phyloP scores from a whole-genome alignment of 1,284 basidiomycete genomes.

The Dichomitus squalens region DNA sequence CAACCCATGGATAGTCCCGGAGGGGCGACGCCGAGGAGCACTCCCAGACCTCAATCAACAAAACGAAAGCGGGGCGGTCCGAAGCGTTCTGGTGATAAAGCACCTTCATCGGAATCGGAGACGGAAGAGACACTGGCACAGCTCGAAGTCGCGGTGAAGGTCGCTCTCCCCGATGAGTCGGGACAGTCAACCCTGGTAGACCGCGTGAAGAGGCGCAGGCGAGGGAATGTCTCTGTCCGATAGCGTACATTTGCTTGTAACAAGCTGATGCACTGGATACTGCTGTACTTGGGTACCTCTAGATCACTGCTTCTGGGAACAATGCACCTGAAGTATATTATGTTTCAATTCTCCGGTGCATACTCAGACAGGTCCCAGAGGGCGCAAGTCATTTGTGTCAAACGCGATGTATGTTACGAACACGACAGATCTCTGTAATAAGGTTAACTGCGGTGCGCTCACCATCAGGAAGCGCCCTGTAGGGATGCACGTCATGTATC shows the following conservation, averaged over 20 bases:
- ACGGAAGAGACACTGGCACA: conserved; percentile 1
- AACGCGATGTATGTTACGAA: no score
- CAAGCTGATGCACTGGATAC: no score
- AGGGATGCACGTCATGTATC: conserved; percentile 4
- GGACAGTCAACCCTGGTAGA: conserved; percentile 31
- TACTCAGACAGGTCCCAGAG: no score
- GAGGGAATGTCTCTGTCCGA: conserved; percentile 6
- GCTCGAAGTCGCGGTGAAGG: conserved; percentile 1
- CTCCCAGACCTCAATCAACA: conserved; percentile 1
- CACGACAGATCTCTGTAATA: no score
- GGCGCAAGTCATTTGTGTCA: no score
- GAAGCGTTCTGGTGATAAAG: background rate
- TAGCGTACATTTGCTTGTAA: background rate
- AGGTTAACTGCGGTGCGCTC: no score
- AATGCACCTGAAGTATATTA: background rate
- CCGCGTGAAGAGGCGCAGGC: conserved; percentile 38
- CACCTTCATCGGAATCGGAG: background rate
- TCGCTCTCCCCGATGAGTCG: background rate
- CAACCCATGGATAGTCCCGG: conserved; percentile 1
- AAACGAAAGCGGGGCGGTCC: conserved; percentile 22
- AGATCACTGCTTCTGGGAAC: background rate
- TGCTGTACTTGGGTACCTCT: no score
- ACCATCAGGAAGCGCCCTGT: conserved; percentile 18
- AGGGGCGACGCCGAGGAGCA: conserved; percentile 4
- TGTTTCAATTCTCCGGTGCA: no score